These are phyloP conservation scores for Actinomortierella ambigua DNA, from an alignment of 371 early-diverging fungal species.

Conservation along the genomic window DNA sequence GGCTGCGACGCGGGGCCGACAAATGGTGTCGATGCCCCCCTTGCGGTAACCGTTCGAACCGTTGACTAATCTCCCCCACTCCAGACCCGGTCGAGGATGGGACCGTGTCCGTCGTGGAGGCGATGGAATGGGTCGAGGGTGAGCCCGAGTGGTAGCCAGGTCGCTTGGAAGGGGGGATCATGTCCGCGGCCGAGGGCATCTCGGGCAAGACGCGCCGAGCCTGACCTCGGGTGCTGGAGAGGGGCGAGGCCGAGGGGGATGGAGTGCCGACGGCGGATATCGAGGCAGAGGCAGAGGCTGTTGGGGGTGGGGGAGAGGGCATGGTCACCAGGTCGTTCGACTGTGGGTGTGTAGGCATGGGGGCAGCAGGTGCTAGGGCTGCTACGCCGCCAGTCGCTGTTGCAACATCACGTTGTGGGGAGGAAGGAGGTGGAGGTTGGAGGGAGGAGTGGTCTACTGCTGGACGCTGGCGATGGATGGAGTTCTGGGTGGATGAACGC, in stretches of 20 bases:
- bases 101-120: constrained; percentile 20
- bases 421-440: no score
- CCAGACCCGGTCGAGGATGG: constrained; percentile 22
- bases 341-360: no score
- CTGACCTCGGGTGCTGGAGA: constrained; percentile 7
- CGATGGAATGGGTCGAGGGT: constrained; percentile 30
- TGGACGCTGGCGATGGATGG: no score
- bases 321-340: no score
- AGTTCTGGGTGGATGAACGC: no score
- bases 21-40: constrained; percentile 35
- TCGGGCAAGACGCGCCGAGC: constrained; percentile 15
- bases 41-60: constrained; percentile 26
- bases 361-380: no score
- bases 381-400: no score
- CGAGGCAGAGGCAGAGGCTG: no score
- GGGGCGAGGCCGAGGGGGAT: background rate
- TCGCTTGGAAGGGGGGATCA: background rate
- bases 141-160: constrained; percentile 13
- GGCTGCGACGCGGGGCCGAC: constrained; percentile 29
- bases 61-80: constrained; percentile 15
- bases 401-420: no score
- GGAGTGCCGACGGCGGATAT: no score
- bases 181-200: constrained; percentile 10
- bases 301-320: no score
- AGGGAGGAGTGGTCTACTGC: no score